Evolutionary conservation across 768 basidiomycete species (phyloP), one percentile per base, ranked within the genome.

Genomic region (Dacryopinax spathularia): DNA sequence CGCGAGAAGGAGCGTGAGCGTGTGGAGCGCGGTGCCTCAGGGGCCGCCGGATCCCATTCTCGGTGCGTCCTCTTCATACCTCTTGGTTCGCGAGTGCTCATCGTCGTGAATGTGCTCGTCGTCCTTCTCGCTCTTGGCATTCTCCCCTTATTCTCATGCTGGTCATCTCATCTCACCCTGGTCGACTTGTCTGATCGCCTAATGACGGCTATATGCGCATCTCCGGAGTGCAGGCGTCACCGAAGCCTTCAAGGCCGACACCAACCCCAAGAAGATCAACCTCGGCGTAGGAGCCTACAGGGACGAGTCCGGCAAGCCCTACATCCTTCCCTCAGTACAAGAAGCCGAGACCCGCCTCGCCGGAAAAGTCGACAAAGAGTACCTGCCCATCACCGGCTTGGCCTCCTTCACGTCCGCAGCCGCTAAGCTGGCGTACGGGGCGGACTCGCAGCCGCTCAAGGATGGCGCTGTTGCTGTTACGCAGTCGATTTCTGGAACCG

Each of bases 241-340:
- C 31, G 95, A 97, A 72, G 91, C 92, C 31, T 99, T 93, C 84
- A 96, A 94, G 78, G 91, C 91, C 43, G 92, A 97, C 82, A 86
- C 84, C 70, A 85, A 89, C 73, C 79, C 89, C 18, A 85, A 86
- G 68, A 98, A 98, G 76, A 95, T 99, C 72, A 99, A 98, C 77
- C 81, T 99, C 64, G 96, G 96, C 72, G 96, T 97, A 68, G 96
- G 96, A 70, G 90, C 91, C 44, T 97, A 93, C 80, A 84, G 96
- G 65, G 93, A 99, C 69, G 90, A 84, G 67, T 80, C 87, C 62
- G 96, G 96, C 63, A 97, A 96, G 77, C 95, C 95, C 4, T 98
- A 93, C 73, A 85, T 99, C 63, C 79, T 99, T 63, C 85, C 81
- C 48, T 84, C 86, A 41, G 96, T 99, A 35, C 66, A 90, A 88